These are phyloP conservation scores for Chiua virens DNA, from an alignment of 768 basidiomycete genomes.

Conservation along the genomic window DNA sequence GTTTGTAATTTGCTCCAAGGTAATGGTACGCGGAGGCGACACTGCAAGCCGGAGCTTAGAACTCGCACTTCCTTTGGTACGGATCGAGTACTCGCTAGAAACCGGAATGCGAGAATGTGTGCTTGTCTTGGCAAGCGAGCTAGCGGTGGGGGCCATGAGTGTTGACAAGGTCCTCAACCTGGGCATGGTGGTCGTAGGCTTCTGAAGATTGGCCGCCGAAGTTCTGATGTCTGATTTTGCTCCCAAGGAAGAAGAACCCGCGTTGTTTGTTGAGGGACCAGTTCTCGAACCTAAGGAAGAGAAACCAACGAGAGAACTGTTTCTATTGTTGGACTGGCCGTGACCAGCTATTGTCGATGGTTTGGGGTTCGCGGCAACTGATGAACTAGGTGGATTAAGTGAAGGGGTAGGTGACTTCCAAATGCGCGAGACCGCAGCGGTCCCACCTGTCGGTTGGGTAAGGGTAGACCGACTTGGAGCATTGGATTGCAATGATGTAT, in stretches of 20 bases:
- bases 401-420: constrained; percentile 23
- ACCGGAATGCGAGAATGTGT: constrained; percentile 25
- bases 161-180: constrained; percentile 42
- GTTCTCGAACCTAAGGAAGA: constrained; percentile 41
- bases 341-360: constrained; percentile 18
- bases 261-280: constrained; percentile 24
- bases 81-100: constrained; percentile 16
- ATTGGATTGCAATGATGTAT: constrained; percentile 3
- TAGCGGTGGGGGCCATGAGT: constrained; percentile 73
- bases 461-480: constrained; percentile 13
- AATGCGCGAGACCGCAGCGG: constrained; percentile 13
- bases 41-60: constrained; percentile 13
- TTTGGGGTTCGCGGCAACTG: constrained; percentile 10
- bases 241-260: constrained; percentile 29
- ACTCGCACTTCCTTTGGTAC: constrained; percentile 7
- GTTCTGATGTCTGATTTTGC: constrained; percentile 20
- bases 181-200: constrained; percentile 9
- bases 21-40: constrained; percentile 15
- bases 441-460: neutral
- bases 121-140: constrained; percentile 64
- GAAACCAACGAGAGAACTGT: constrained; percentile 23
- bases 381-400: constrained; percentile 10
- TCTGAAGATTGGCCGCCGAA: constrained; percentile 6
- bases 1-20: constrained; percentile 36
- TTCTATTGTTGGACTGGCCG: constrained; percentile 13